Evolutionary conservation across 1,284 basidiomycete species (phyloP).

Genomic region (Ganoderma leucocontextum): DNA sequence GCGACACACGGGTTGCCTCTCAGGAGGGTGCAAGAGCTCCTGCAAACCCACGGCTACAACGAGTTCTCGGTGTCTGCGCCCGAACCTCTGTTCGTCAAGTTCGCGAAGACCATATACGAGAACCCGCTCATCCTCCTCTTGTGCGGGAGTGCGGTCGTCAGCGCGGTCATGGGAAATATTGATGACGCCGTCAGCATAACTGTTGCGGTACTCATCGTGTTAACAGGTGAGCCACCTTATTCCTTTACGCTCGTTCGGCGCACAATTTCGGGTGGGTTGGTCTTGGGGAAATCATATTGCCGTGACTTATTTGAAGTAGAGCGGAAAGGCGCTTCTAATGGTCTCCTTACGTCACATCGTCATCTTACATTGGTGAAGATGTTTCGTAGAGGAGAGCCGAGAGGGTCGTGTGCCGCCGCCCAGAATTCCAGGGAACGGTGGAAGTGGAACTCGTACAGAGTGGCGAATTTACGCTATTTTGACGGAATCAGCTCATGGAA

Average conservation of each 20-base stretch:
- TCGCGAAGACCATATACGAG: slow-evolving; percentile 93
- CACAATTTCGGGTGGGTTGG: no score
- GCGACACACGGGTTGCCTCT: slow-evolving; percentile 68
- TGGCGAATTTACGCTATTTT: background rate
- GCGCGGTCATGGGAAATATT: slow-evolving; percentile 90
- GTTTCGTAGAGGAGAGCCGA: background rate
- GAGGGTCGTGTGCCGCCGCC: background rate
- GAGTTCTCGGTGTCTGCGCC: slow-evolving; percentile 91
- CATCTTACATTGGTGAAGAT: background rate
- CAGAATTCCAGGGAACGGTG: background rate
- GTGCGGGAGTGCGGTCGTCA: slow-evolving; percentile 88
- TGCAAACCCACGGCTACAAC: slow-evolving; percentile 85
- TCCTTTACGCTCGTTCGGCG: background rate
- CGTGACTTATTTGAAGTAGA: no score
- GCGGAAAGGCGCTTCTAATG: no score
- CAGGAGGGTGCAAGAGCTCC: slow-evolving; percentile 71
- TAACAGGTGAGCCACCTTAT: slow-evolving; percentile 72
- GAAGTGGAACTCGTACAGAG: background rate
- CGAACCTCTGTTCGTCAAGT: slow-evolving; percentile 86
- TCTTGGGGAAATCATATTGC: no score
- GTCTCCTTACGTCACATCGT: background rate
- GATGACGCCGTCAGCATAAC: slow-evolving; percentile 96
- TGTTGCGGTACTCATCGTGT: slow-evolving; percentile 92
- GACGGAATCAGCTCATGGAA: background rate
- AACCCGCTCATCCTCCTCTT: slow-evolving; percentile 91